Conservation (phyloP, 345 rosid genomes). For the Arabis hirsuta region DNA sequence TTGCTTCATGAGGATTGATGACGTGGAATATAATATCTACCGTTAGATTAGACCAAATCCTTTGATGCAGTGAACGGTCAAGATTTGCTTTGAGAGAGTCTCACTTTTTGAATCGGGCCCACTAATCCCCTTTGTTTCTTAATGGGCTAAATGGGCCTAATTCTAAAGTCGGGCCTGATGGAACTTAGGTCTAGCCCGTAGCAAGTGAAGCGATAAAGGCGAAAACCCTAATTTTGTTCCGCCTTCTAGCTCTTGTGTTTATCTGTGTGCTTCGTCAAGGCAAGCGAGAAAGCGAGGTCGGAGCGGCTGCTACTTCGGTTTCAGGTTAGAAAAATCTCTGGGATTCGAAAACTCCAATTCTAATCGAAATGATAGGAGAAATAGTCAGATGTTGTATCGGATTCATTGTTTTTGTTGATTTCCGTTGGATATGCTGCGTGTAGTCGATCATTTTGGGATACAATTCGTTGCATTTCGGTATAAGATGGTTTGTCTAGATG, state of each 20-base stretch:
- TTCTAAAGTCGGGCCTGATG: not conserved
- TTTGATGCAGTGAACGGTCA: slow-evolving; percentile 22
- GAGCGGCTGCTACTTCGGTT: slow-evolving; percentile 31
- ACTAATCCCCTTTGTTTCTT: not conserved
- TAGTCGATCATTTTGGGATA: not conserved
- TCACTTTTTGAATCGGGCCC: not conserved
- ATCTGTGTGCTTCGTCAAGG: slow-evolving; percentile 4
- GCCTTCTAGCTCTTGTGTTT: slow-evolving; percentile 4
- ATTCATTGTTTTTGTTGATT: not conserved
- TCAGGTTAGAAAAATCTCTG: slow-evolving; percentile 32
- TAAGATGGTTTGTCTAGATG: not conserved
- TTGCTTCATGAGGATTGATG: slow-evolving; percentile 42
- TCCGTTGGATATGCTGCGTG: not conserved
- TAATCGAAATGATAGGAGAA: not conserved
- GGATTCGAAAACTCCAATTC: not conserved
- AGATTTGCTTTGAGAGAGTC: not conserved
- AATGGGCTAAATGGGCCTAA: slow-evolving; percentile 1
- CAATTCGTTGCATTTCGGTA: not conserved
- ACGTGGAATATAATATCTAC: not conserved
- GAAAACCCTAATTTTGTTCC: slow-evolving; percentile 32
- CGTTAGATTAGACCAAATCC: slow-evolving; percentile 28
- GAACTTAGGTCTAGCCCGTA: not conserved
- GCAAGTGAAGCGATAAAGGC: slow-evolving; percentile 13
- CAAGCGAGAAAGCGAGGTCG: slow-evolving; percentile 8
- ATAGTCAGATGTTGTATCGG: not conserved